Evolutionary conservation across 805 yeast species (phyloP).

Genomic region (Ogataea wickerhamii): DNA sequence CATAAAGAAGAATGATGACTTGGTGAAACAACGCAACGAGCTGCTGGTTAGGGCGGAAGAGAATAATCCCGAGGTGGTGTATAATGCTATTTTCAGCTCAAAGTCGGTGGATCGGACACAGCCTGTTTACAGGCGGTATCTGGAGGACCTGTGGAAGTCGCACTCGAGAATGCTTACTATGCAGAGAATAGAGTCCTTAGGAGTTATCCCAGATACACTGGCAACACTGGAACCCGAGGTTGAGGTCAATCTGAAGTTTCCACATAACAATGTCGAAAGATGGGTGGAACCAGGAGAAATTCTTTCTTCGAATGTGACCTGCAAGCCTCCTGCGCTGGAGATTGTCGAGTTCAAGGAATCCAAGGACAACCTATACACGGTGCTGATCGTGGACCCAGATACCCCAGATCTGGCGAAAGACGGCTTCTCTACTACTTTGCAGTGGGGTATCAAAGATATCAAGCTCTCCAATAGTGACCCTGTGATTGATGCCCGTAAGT

Average conservation of each 20-base stretch:
- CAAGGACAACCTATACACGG: slow-evolving; percentile 59
- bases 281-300: slow-evolving; percentile 79
- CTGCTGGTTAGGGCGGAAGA: slow-evolving; percentile 60
- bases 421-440: slow-evolving; percentile 65
- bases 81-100: slow-evolving; percentile 50
- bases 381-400: slow-evolving; percentile 87
- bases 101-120: slow-evolving; percentile 58
- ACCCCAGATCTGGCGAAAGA: slow-evolving; percentile 73
- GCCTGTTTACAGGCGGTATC: slow-evolving; percentile 75
- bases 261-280: slow-evolving; percentile 60
- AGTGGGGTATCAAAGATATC: slow-evolving; percentile 74
- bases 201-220: slow-evolving; percentile 88
- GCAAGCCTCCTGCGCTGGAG: slow-evolving; percentile 71
- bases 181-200: slow-evolving; percentile 87
- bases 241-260: slow-evolving; percentile 71
- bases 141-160: slow-evolving; percentile 68
- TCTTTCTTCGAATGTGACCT: slow-evolving; percentile 69
- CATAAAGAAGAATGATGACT: slow-evolving; percentile 17
- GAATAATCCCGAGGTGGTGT: slow-evolving; percentile 81
- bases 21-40: slow-evolving; percentile 23
- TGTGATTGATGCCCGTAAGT: slow-evolving; percentile 44
- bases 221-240: slow-evolving; percentile 83
- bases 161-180: slow-evolving; percentile 72
- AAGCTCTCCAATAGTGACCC: slow-evolving; percentile 56
- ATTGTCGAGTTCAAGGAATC: slow-evolving; percentile 66